These are phyloP conservation scores for Dendrocalamus latiflorus DNA, from an alignment of 202 grass and related monocot species.

Conservation along the genomic window DNA sequence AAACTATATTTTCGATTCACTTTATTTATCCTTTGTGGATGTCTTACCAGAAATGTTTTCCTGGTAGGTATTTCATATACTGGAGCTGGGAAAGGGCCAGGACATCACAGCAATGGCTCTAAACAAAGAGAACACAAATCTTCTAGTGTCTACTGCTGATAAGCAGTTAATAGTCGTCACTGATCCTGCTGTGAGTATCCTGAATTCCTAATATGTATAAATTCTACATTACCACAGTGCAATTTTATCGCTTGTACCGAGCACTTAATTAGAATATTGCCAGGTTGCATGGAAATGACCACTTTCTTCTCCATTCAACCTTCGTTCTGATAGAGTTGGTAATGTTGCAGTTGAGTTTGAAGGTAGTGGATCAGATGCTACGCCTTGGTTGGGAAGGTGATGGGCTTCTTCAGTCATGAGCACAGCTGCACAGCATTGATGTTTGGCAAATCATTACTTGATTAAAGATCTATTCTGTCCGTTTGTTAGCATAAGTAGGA, in stretches of 20 bases:
- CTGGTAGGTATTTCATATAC: slow-evolving; percentile 64
- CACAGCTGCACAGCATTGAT: slow-evolving; percentile 8
- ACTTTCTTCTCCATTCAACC: neutral
- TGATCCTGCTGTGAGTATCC: slow-evolving; percentile 79
- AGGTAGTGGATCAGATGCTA: slow-evolving; percentile 99
- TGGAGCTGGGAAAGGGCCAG: slow-evolving; percentile 63
- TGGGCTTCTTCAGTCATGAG: slow-evolving; percentile 81
- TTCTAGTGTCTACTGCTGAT: slow-evolving; percentile 89
- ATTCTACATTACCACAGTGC: neutral
- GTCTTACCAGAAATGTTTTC: slow-evolving; percentile 18
- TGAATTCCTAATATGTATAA: slow-evolving; percentile 6
- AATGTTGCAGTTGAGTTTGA: slow-evolving; percentile 86
- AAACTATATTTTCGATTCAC: neutral
- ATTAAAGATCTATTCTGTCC: neutral
- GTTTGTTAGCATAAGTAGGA: slow-evolving; percentile 16
- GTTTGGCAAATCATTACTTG: slow-evolving; percentile 5
- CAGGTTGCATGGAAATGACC: neutral
- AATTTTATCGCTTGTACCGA: neutral
- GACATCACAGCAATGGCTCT: slow-evolving; percentile 75
- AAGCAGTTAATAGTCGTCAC: slow-evolving; percentile 84
- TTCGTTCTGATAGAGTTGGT: slow-evolving; percentile 27
- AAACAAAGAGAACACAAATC: slow-evolving; percentile 95
- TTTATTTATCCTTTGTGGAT: slow-evolving; percentile 20
- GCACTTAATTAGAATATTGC: slow-evolving; percentile 7
- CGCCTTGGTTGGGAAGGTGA: slow-evolving; percentile 99